Percentiles rank a stretch among this genome's conserved stretches.
Conservation (phyloP, 2,329 filamentous ascomycete genomes). For the Lachnum nothofagi region DNA sequence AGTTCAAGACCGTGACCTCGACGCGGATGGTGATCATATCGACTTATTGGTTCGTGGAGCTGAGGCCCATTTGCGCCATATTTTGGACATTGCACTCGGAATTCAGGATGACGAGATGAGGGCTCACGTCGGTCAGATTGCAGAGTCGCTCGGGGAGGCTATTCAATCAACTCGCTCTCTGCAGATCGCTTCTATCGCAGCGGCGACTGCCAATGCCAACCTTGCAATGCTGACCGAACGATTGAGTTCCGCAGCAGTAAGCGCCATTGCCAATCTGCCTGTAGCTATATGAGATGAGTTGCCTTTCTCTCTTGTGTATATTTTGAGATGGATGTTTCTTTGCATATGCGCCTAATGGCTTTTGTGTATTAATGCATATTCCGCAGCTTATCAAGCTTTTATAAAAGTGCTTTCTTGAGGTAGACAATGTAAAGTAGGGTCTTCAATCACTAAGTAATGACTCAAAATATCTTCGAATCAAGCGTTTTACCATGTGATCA, state of each 20-base stretch:
- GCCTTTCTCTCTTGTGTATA: not conserved
- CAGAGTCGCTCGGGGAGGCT: slow-evolving; percentile 1
- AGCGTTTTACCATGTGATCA: no score
- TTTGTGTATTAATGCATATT: no score
- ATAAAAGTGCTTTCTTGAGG: no score
- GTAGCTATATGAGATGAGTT: not conserved
- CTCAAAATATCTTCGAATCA: no score
- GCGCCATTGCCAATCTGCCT: not conserved
- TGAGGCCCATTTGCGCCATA: not conserved
- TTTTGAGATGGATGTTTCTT: not conserved
- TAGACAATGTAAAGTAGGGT: no score
- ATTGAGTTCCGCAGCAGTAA: not conserved
- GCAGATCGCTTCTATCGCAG: not conserved
- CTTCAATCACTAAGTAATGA: no score
- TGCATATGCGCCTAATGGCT: no score
- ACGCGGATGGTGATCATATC: not conserved
- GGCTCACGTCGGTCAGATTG: not conserved
- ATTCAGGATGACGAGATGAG: not conserved
- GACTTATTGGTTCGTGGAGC: not conserved
- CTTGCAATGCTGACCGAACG: not conserved
- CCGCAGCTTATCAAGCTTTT: no score
- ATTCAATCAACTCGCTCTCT: slow-evolving; percentile 1
- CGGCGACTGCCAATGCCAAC: not conserved
- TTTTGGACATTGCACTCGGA: not conserved
- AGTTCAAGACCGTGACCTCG: not conserved